phyloP scores from a whole-genome alignment of 257 asterid genomes.

The Agastache rugosa region DNA sequence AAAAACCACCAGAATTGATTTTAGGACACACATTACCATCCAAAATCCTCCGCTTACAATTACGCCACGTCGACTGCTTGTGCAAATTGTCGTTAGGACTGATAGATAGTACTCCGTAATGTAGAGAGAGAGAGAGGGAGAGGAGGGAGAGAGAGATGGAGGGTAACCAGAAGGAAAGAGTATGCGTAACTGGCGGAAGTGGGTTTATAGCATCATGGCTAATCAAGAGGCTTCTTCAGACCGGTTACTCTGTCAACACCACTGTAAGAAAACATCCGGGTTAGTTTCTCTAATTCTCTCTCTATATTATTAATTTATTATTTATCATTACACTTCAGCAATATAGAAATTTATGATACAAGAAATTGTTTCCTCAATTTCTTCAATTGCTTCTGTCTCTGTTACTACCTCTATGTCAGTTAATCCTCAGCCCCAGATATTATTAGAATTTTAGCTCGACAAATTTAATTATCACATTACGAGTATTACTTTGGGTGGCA shows the following conservation, averaged over 20 bases:
- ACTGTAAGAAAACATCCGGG: slow-evolving; percentile 41
- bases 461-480: too few relatives aligned
- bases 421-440: too few relatives aligned
- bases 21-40: background rate
- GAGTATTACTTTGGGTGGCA: too few relatives aligned
- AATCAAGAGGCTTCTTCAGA: slow-evolving; percentile 50
- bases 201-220: slow-evolving; percentile 56
- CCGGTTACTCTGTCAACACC: slow-evolving; percentile 49
- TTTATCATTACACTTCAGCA: too few relatives aligned
- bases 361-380: too few relatives aligned
- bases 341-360: too few relatives aligned
- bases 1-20: background rate
- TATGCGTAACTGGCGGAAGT: slow-evolving; percentile 58
- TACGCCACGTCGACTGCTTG: background rate
- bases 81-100: background rate
- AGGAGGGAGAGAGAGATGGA: slow-evolving; percentile 21
- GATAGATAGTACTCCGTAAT: background rate
- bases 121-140: background rate
- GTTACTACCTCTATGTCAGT: too few relatives aligned
- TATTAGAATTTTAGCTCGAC: too few relatives aligned
- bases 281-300: background rate
- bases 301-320: too few relatives aligned
- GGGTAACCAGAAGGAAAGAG: slow-evolving; percentile 26
- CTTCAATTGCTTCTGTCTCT: too few relatives aligned
- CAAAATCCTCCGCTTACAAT: background rate